Conservation (phyloP, 2,329 filamentous ascomycete genomes). For the Trichophyton rubrum region DNA sequence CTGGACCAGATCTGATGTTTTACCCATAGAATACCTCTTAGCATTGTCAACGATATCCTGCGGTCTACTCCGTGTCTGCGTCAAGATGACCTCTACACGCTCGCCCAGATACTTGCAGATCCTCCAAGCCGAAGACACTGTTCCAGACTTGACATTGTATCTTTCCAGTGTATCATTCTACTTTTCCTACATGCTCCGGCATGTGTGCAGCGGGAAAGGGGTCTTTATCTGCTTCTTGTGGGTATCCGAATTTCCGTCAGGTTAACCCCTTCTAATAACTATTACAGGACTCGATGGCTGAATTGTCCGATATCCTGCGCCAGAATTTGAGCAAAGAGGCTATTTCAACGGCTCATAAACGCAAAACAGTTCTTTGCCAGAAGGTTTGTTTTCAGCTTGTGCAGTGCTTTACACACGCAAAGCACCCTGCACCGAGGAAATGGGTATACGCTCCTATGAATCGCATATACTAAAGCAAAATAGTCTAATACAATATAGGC, state of each 20-base stretch:
- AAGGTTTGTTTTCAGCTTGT: conserved; percentile 10
- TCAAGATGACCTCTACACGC: not conserved
- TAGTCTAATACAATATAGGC: conserved; percentile 15
- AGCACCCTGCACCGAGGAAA: conserved; percentile 9
- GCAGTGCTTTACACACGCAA: conserved; percentile 2
- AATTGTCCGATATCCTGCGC: conserved; percentile 7
- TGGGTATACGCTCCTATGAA: conserved; percentile 12
- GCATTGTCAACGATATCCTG: conserved; percentile 7
- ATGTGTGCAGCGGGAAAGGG: conserved; percentile 11
- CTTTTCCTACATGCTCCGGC: conserved; percentile 10
- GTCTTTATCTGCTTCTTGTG: conserved; percentile 13
- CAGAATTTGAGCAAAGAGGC: not conserved
- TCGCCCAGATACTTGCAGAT: conserved; percentile 10
- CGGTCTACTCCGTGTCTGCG: conserved; percentile 3
- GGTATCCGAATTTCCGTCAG: not conserved
- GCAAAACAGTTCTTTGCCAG: conserved; percentile 10
- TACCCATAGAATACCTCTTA: conserved; percentile 8
- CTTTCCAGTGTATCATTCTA: conserved; percentile 12
- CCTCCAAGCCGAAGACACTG: conserved; percentile 6
- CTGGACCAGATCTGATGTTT: not conserved
- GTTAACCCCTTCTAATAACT: not conserved
- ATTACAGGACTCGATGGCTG: conserved; percentile 7
- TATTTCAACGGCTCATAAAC: conserved; percentile 6
- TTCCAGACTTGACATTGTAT: conserved; percentile 10
- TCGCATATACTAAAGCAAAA: not conserved